phyloP scores from a whole-genome alignment of 2,329 filamentous ascomycete species.

The Lithohypha guttulata region DNA sequence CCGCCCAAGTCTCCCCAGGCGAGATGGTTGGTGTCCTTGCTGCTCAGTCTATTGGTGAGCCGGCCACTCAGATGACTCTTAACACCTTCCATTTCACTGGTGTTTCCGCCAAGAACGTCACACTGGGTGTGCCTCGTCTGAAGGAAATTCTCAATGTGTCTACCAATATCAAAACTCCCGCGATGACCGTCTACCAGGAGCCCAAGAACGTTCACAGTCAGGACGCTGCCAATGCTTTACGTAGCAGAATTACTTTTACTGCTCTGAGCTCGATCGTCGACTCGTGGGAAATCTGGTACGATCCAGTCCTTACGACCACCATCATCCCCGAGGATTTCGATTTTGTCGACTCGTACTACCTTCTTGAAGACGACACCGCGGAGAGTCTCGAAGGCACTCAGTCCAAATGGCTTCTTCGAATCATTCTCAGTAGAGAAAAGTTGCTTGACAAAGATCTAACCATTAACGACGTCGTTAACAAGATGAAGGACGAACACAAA shows the following conservation, averaged over 20 bases:
- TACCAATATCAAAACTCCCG: slow-evolving; percentile 95
- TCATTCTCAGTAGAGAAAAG: slow-evolving; percentile 86
- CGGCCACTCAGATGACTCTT: slow-evolving; percentile 96
- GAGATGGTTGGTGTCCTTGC: slow-evolving; percentile 98
- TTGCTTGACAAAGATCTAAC: slow-evolving; percentile 87
- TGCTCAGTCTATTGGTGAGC: slow-evolving; percentile 96
- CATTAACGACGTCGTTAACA: slow-evolving; percentile 79
- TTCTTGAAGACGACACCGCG: slow-evolving; percentile 82
- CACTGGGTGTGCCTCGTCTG: slow-evolving; percentile 93
- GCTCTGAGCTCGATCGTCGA: slow-evolving; percentile 85
- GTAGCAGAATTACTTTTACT: slow-evolving; percentile 87
- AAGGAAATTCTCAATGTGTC: slow-evolving; percentile 99
- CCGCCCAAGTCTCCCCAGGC: slow-evolving; percentile 76
- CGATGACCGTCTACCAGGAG: slow-evolving; percentile 83
- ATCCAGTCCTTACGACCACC: slow-evolving; percentile 77
- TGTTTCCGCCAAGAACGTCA: slow-evolving; percentile 99
- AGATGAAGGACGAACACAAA: slow-evolving; percentile 80
- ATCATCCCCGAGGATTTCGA: slow-evolving; percentile 79
- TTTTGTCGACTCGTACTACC: slow-evolving; percentile 94
- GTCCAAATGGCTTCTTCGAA: slow-evolving; percentile 90
- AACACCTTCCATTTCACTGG: slow-evolving; percentile 99
- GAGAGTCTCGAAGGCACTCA: slow-evolving; percentile 53
- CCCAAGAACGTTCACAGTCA: slow-evolving; percentile 52
- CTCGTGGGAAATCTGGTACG: slow-evolving; percentile 92
- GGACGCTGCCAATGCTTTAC: slow-evolving; percentile 71